phyloP scores from a whole-genome alignment of 2,329 filamentous ascomycete species.

The Fusarium sp. region DNA sequence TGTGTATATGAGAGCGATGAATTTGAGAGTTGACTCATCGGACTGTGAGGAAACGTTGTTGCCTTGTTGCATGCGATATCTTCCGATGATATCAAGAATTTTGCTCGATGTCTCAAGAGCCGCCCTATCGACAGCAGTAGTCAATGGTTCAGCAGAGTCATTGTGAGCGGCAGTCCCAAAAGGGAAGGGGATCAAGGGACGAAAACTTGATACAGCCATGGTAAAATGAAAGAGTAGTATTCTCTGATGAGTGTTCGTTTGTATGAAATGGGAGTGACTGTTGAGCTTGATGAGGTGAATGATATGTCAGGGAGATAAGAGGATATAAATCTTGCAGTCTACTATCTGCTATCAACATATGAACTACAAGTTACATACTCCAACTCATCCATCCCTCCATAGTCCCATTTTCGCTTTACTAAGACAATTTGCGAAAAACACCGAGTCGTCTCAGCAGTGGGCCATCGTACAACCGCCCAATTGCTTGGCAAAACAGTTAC shows the following conservation, averaged over 20 bases:
- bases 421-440: not conserved
- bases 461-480: not conserved
- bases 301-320: not conserved
- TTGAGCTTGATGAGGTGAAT: not conserved
- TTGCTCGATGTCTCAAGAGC: constrained; percentile 47
- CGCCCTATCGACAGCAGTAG: constrained; percentile 34
- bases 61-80: constrained; percentile 49
- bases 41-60: constrained; percentile 33
- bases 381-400: not conserved
- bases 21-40: constrained; percentile 50
- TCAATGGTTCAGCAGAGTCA: not conserved
- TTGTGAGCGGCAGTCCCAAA: not conserved
- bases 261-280: too few relatives aligned
- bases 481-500: not conserved
- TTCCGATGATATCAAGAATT: constrained; percentile 52
- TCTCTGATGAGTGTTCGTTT: fast-evolving
- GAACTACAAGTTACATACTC: not conserved
- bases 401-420: not conserved
- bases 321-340: not conserved
- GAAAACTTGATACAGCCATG: constrained; percentile 16
- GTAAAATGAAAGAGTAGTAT: fast-evolving
- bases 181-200: not conserved
- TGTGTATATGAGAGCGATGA: constrained; percentile 53
- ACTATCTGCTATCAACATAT: not conserved
- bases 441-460: not conserved